These are phyloP conservation scores for Bombardia bombarda DNA, from an alignment of 495 filamentous ascomycete genomes.

Conservation along the genomic window DNA sequence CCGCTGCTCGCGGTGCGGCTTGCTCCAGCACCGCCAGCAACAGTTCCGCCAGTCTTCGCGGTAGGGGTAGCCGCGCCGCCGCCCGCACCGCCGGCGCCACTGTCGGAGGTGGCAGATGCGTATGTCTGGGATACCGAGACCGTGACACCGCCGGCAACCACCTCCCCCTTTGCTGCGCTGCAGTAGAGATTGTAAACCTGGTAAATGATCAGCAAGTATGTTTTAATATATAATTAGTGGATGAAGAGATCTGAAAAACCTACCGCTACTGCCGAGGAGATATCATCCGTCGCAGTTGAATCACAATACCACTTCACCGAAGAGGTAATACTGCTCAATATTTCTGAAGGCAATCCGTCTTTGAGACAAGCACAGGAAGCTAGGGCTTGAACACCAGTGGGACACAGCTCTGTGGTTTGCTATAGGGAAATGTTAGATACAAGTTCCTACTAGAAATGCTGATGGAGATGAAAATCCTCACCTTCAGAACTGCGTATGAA, in stretches of 20 bases:
- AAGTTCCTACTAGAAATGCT: neutral
- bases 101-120: constrained; percentile 9
- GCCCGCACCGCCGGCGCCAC: constrained; percentile 4
- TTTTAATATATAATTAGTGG: too few species aligned
- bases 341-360: constrained; percentile 27
- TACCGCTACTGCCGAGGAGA: constrained; percentile 32
- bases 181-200: constrained; percentile 39
- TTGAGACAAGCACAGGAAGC: constrained; percentile 44
- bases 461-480: constrained; percentile 13
- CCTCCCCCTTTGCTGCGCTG: constrained; percentile 33
- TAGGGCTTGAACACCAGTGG: constrained; percentile 31
- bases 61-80: constrained; percentile 1
- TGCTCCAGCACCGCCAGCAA: neutral
- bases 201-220: neutral
- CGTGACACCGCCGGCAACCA: constrained; percentile 28
- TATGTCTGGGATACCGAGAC: constrained; percentile 21
- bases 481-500: constrained; percentile 29
- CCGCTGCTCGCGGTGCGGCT: neutral
- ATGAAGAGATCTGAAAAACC: neutral
- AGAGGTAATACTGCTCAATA: constrained; percentile 29
- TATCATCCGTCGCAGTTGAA: constrained; percentile 35
- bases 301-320: constrained; percentile 33
- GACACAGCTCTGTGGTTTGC: constrained; percentile 34
- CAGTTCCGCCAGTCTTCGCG: constrained; percentile 3
- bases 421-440: constrained; percentile 9